phyloP scores from a whole-genome alignment of 108 stramenopile genomes.

The Fragilaria crotonensis region DNA sequence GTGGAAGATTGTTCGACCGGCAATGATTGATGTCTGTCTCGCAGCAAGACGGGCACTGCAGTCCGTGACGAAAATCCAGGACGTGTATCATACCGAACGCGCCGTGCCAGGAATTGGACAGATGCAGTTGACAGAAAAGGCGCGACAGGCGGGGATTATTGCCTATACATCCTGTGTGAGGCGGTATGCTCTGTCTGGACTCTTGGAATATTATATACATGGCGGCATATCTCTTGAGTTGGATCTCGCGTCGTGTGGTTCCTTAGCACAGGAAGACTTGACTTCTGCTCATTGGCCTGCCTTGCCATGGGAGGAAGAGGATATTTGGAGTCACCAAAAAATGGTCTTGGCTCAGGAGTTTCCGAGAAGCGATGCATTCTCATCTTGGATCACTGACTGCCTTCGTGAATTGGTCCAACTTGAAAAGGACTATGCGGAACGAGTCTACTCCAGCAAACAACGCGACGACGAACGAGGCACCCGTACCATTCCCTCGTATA shows the following conservation, averaged over 20 bases:
- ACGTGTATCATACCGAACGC: slow-evolving; percentile 21
- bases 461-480: slow-evolving; percentile 78
- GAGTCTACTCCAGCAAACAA: slow-evolving; percentile 56
- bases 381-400: slow-evolving; percentile 19
- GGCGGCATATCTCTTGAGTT: not conserved
- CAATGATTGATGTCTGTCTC: slow-evolving; percentile 49
- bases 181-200: slow-evolving; percentile 64
- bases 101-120: slow-evolving; percentile 54
- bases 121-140: slow-evolving; percentile 50
- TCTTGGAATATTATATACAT: slow-evolving; percentile 32
- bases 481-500: slow-evolving; percentile 68
- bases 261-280: not conserved
- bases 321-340: slow-evolving; percentile 51
- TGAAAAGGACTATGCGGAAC: slow-evolving; percentile 53
- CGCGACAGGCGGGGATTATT: slow-evolving; percentile 47
- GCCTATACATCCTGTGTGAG: slow-evolving; percentile 71
- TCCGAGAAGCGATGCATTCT: slow-evolving; percentile 18
- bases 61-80: slow-evolving; percentile 6
- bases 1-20: slow-evolving; percentile 66
- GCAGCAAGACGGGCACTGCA: slow-evolving; percentile 42
- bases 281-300: slow-evolving; percentile 33
- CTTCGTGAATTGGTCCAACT: slow-evolving; percentile 40
- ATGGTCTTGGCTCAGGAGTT: slow-evolving; percentile 44
- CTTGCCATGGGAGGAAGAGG: slow-evolving; percentile 64
- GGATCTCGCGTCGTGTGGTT: not conserved